These are phyloP conservation scores for Tothia fuscella DNA, from an alignment of 2,329 filamentous ascomycete genomes.

Conservation along the genomic window DNA sequence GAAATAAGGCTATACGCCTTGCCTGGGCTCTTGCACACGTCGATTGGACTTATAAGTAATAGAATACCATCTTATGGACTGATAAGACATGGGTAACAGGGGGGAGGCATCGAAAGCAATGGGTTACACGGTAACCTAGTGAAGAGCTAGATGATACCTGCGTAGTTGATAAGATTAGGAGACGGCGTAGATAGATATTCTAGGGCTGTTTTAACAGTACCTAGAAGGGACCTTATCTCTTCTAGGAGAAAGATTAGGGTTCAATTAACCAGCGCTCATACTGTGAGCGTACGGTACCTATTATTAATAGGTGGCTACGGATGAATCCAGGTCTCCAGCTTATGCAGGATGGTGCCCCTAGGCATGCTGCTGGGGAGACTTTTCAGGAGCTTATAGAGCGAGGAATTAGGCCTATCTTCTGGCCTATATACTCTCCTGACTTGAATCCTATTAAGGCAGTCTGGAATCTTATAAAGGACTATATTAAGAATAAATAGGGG, in stretches of 20 bases:
- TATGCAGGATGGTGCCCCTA: neutral
- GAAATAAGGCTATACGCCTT: neutral
- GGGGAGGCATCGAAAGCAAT: neutral
- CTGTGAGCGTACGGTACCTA: slow-evolving; percentile 13
- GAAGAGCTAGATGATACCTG: slow-evolving; percentile 17
- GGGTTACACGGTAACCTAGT: neutral
- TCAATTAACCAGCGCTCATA: slow-evolving; percentile 17
- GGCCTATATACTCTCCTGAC: neutral
- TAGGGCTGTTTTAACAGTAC: slow-evolving; percentile 19
- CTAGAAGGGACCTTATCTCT: slow-evolving; percentile 18
- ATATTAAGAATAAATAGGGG: slow-evolving; percentile 8
- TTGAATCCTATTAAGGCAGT: slow-evolving; percentile 7
- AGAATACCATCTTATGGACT: slow-evolving; percentile 3
- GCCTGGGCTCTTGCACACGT: neutral
- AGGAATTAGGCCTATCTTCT: neutral
- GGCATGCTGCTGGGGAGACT: neutral
- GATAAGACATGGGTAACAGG: neutral
- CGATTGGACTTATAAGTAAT: neutral
- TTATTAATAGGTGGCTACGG: slow-evolving; percentile 12
- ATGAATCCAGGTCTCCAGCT: neutral
- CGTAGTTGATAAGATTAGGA: slow-evolving; percentile 14
- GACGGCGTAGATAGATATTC: slow-evolving; percentile 21
- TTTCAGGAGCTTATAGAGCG: neutral
- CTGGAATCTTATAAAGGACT: slow-evolving; percentile 12
- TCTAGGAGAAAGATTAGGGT: slow-evolving; percentile 24